Evolutionary conservation across 495 filamentous ascomycete species (phyloP), one percentile per base, ranked within the genome.

Genomic region (Mycothermus thermophilus): DNA sequence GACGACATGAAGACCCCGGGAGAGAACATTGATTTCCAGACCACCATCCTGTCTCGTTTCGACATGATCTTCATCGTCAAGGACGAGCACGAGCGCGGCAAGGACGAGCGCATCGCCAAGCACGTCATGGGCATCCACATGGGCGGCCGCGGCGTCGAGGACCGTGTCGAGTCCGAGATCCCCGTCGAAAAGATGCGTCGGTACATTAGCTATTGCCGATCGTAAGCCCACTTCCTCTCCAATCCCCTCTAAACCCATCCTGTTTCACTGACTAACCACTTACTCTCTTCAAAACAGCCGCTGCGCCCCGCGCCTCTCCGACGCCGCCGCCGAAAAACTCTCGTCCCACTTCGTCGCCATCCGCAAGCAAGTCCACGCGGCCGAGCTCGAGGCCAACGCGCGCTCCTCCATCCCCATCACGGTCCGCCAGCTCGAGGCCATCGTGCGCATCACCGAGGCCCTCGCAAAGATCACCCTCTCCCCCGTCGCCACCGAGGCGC

Each of bases 31-130:
- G 92, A 99, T 54, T 99, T 99, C 64, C 92, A 99, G 52, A 99
- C 92, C 2, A 99, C 92, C 13, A 96, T 99, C 53, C 57, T 99
- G 32, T 96, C 90, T 1, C 79, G 92, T 63, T 99, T 99, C 62
- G 92, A 99, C 60, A 94, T 99, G 86, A 95, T 99, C 48, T 99
- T 96, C 67, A 93, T 99, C 43, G 87, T 99, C 30, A 83, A 82
- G 22, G 92, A 99, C 49, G 85, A 93, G 35, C 92, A 99, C 57
- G 82, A 92, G 32, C 75, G 83, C 26, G 75, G 67, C 26, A 76
- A 85, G 46, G 92, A 99, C 57, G 88, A 96, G 62, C 77, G 70
- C 1, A 95, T 99, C 33, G 92, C 92, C 9, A 83, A 80, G 33
- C 90, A 96, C 68, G 88, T 99, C 45, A 95, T 96, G 83, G 80